Base-by-base conservation (phyloP, 345 rosid species). In the Ceriops zippeliana region DNA sequence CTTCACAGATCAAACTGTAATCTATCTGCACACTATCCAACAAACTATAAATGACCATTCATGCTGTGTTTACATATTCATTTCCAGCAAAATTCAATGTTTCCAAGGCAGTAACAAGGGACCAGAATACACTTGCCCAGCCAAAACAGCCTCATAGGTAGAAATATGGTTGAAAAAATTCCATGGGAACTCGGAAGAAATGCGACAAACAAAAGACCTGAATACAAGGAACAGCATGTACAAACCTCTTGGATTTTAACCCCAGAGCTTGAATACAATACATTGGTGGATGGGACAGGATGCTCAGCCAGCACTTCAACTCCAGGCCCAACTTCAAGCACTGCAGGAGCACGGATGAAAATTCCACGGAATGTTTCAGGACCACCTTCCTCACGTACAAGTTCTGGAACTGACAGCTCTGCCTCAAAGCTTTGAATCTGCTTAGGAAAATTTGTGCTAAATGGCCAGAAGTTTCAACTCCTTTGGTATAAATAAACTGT, bases 351-450 rank as follows among this genome's bases (percentile, higher is more conserved):
- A 53, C 99, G 97, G 37, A 95, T 95, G 75, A 95, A 89, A 72
- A 95, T 88, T 67, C 90, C 99, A 5, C 93, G 90, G 69, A 77
- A 95, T 61, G 90, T 91, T 73, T 87, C 89, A 30, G 96, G 81
- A 28, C 96, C 97, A 63, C 99, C 96, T 83, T 95, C 97, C 76
- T 80, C 73, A 66, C 93, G 76, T 35, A 87, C 88, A 21, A 95
- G 89, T 65, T 65, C 78, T 52, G 96, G 96, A 52, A 87, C 96
- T 63, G 71, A 76, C 69, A 91, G 80, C 69, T 91, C 96, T 28
- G 96, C 91, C 83, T 91, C 99, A 76, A 95, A 91, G 81, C 97
- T 95, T 79, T 95, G 99, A 78, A 91, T 78, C 97, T 91, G 78
- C 15, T 61, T 34, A 58, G 49, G 35, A 24, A 51, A 10, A n/a